These are phyloP conservation scores for Proliferodiscus dingleyae DNA, from an alignment of 2,329 filamentous ascomycete species.

Conservation along the genomic window DNA sequence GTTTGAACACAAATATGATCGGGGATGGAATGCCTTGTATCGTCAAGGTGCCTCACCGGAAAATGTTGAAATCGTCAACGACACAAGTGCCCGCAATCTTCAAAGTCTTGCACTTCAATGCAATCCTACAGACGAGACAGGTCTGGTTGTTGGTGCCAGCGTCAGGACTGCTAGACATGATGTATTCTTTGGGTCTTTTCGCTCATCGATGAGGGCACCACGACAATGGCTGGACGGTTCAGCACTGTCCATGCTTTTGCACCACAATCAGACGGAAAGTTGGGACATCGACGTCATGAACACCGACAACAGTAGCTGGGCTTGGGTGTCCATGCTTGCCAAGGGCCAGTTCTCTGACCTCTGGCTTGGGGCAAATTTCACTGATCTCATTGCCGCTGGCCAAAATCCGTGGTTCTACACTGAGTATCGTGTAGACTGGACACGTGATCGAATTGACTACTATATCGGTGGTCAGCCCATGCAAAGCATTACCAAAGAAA, in stretches of 20 bases:
- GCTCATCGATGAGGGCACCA: slow-evolving; percentile 38
- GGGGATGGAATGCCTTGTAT: slow-evolving; percentile 41
- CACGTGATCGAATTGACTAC: slow-evolving; percentile 37
- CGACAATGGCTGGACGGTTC: slow-evolving; percentile 33
- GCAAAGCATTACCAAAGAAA: slow-evolving; percentile 29
- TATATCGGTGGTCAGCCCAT: slow-evolving; percentile 37
- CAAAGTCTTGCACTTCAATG: not conserved
- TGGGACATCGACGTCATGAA: slow-evolving; percentile 42
- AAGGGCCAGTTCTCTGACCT: slow-evolving; percentile 35
- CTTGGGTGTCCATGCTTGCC: slow-evolving; percentile 37
- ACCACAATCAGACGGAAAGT: slow-evolving; percentile 40
- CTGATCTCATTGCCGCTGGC: not conserved
- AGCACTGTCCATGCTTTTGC: slow-evolving; percentile 41
- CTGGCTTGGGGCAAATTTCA: slow-evolving; percentile 14
- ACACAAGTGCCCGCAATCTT: slow-evolving; percentile 30
- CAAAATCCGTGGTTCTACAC: slow-evolving; percentile 39
- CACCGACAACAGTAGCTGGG: slow-evolving; percentile 32
- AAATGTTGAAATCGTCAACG: slow-evolving; percentile 35
- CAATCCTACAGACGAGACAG: slow-evolving; percentile 6
- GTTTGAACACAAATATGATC: slow-evolving; percentile 41
- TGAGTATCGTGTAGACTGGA: slow-evolving; percentile 45
- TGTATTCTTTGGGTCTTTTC: slow-evolving; percentile 45
- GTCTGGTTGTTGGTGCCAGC: slow-evolving; percentile 38
- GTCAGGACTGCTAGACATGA: slow-evolving; percentile 40
- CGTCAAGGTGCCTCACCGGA: slow-evolving; percentile 42